A percentile compares a stretch with the other conserved stretches of the same genome.
phyloP scores from a whole-genome alignment of 345 rosid species.

The Cardamine chenopodiifolia region DNA sequence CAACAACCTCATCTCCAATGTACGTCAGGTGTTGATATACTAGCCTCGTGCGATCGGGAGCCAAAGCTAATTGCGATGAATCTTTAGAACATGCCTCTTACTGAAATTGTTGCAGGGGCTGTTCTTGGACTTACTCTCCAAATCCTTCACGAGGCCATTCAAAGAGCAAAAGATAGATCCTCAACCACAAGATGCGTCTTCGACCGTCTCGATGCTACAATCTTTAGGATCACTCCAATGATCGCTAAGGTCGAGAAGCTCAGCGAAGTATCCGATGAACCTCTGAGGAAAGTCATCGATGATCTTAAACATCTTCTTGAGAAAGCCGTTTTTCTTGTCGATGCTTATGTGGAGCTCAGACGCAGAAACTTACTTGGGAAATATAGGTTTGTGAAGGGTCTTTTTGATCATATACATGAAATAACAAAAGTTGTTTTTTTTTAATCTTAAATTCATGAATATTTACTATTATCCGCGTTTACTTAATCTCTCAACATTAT shows the following conservation, averaged over 20 bases:
- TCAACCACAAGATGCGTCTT: conserved; percentile 10
- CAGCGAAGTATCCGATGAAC: background rate
- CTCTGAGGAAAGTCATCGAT: conserved; percentile 3
- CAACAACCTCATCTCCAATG: too few species aligned
- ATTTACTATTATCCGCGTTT: background rate
- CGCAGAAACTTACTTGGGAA: conserved; percentile 14
- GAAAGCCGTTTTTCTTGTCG: background rate
- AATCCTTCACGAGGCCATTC: background rate
- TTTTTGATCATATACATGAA: background rate
- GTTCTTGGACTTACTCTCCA: conserved; percentile 19
- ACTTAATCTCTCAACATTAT: background rate
- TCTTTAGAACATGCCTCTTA: background rate
- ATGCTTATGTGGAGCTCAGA: conserved; percentile 6
- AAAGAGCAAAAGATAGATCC: conserved; percentile 17
- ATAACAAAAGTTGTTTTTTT: background rate
- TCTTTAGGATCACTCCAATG: conserved; percentile 13
- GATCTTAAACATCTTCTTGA: conserved; percentile 19
- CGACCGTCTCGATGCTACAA: conserved; percentile 17
- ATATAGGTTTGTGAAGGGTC: background rate
- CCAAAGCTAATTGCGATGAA: background rate
- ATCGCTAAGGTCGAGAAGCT: background rate
- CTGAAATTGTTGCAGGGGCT: conserved; percentile 1
- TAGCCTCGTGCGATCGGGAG: background rate
- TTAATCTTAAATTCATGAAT: background rate
- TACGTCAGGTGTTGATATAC: too few species aligned